Conservation (phyloP, 352 stramenopile species). For the Thalassiosira pacifica region DNA sequence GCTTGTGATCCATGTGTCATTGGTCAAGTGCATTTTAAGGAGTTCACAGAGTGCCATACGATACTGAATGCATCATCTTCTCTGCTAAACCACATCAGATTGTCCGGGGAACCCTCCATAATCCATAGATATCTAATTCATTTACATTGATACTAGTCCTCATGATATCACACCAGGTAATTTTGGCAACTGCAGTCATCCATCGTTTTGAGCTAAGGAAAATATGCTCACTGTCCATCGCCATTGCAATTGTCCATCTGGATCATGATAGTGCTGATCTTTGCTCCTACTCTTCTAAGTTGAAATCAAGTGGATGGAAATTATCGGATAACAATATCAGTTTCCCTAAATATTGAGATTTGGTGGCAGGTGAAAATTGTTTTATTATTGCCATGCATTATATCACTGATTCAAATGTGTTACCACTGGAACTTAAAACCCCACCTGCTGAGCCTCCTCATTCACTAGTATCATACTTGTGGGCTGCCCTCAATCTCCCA, state of each 20-base stretch:
- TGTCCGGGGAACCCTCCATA: not conserved
- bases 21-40: constrained; percentile 7
- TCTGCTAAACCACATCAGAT: not conserved
- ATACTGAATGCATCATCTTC: not conserved
- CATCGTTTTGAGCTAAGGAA: not conserved
- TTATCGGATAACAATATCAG: not conserved
- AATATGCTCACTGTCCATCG: not conserved
- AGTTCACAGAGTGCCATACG: not conserved
- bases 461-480: constrained; percentile 1
- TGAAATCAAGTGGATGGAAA: too few species aligned
- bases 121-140: constrained; percentile 20
- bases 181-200: constrained; percentile 25
- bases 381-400: constrained; percentile 20
- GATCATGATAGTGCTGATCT: constrained; percentile 6
- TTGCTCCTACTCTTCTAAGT: not conserved
- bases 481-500: not conserved
- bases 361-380: not conserved
- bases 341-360: constrained; percentile 24
- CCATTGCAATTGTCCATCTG: constrained; percentile 3
- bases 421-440: not conserved
- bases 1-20: not conserved
- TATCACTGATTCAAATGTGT: not conserved
- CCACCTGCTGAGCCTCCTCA: not conserved
- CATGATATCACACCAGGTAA: too few species aligned
- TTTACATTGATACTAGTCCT: too few species aligned